These are phyloP conservation scores for Geotrichum europaeum DNA, from an alignment of 1,139 yeast genomes.

Conservation along the genomic window DNA sequence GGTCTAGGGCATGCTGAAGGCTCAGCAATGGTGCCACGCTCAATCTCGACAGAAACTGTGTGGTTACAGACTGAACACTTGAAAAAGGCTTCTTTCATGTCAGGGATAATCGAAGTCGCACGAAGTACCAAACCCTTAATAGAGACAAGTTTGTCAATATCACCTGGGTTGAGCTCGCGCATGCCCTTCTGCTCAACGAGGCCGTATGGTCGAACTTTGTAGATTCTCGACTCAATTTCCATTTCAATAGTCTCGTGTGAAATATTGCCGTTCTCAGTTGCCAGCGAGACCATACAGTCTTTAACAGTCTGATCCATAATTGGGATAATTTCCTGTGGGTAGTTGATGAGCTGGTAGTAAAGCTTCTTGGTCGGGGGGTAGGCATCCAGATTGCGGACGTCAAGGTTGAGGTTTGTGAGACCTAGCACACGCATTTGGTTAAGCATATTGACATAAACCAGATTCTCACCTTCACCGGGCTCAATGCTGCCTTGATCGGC, in stretches of 20 bases:
- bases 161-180: conserved; percentile 93
- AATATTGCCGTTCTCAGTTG: conserved; percentile 31
- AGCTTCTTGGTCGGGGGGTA: conserved; percentile 72
- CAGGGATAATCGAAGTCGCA: conserved; percentile 89
- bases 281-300: conserved; percentile 76
- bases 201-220: conserved; percentile 78
- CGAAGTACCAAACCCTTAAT: conserved; percentile 88
- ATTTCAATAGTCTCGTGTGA: conserved; percentile 37
- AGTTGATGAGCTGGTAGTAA: conserved; percentile 77
- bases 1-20: conserved; percentile 89
- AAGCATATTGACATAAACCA: conserved; percentile 67
- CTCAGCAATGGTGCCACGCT: conserved; percentile 89
- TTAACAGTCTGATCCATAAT: conserved; percentile 95
- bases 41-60: conserved; percentile 85
- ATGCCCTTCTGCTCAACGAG: conserved; percentile 62
- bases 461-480: conserved; percentile 61
- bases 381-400: conserved; percentile 70
- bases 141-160: conserved; percentile 86
- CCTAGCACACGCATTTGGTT: conserved; percentile 74
- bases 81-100: conserved; percentile 96
- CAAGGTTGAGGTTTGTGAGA: conserved; percentile 75
- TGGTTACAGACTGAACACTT: conserved; percentile 94
- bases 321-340: conserved; percentile 96
- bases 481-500: conserved; percentile 47
- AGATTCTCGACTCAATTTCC: conserved; percentile 71